Base-by-base conservation (phyloP, 116 monocot species). In the Dioscorea cayenensis region DNA sequence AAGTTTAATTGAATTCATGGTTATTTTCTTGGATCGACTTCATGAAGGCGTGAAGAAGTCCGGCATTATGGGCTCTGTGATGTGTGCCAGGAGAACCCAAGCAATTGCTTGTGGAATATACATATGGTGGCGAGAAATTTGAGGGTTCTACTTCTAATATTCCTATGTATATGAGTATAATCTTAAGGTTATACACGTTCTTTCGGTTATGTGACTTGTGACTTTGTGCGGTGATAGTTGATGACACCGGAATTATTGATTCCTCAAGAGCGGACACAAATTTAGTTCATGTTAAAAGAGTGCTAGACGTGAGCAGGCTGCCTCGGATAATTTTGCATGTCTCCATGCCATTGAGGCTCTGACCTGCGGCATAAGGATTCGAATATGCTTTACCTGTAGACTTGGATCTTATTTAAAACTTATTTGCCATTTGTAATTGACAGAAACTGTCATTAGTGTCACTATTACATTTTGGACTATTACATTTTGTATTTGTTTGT, bases 1-100 rank as follows among this genome's bases (percentile, higher is more conserved):
- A 49, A 13, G 13, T 49, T 49, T 49, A 7, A 49, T 5, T 49
- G 49, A 49, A 49, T 49, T 49, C 49, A 49, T 49, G 49, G 8
- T 49, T 49, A 7, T 49, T 13, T 49, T 49, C 49, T 49, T 5
- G 49, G 49, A 49, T 49, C 80, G 94, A 94, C 94, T 99, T 81
- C 99, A 90, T 50, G 79, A 84, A 51, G 99, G 99, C 63, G 89
- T 94, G 64, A 99, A 89, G 80, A 99, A 99, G 67, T 86, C 99
- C 99, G 94, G 99, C 65, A 89, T 99, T 74, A 99, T 99, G 99
- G 99, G 99, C 14, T 99, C 94, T 75, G 83, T 64, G 99, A 99
- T 78, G 91, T 86, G 32, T 99, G 94, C 99, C 99, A 67, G 99
- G 85, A 28, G 82, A 87, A 28, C 84, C 83, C 4, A 94, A 91